Conservation (phyloP, 2,329 filamentous ascomycete genomes). For the Verticillium longisporum region DNA sequence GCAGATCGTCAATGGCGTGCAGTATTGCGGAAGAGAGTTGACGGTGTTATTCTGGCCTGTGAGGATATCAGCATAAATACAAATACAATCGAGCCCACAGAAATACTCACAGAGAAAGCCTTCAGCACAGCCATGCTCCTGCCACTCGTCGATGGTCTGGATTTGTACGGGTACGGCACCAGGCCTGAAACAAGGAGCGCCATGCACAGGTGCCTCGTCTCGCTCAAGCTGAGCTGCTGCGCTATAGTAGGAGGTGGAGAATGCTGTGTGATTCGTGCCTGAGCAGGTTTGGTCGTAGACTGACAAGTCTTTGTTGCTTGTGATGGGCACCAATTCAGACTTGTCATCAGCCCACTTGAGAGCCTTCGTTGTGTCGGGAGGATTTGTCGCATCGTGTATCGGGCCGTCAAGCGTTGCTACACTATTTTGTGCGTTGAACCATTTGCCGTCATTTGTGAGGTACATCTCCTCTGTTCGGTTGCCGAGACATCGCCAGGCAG, state of each 20-base stretch:
- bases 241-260: constrained; percentile 33
- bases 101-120: constrained; percentile 34
- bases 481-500: constrained; percentile 37
- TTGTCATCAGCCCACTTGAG: constrained; percentile 19
- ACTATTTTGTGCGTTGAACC: constrained; percentile 27
- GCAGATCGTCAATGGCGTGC: constrained; percentile 29
- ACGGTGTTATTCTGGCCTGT: constrained; percentile 36
- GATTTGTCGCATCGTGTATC: constrained; percentile 28
- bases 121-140: constrained; percentile 25
- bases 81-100: not conserved
- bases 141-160: constrained; percentile 28
- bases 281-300: constrained; percentile 34
- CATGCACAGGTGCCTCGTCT: constrained; percentile 24
- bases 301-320: constrained; percentile 17
- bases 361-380: constrained; percentile 21
- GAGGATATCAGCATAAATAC: constrained; percentile 5
- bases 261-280: constrained; percentile 29
- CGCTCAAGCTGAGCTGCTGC: constrained; percentile 17
- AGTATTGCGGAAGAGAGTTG: constrained; percentile 38
- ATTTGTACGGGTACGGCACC: constrained; percentile 32
- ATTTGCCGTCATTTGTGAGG: constrained; percentile 28
- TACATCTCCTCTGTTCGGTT: constrained; percentile 34
- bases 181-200: constrained; percentile 30
- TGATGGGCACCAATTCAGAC: constrained; percentile 17
- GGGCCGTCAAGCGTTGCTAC: constrained; percentile 15